Evolutionary conservation across 2,329 filamentous ascomycete species (phyloP).

Genomic region (Ophiostoma montium): DNA sequence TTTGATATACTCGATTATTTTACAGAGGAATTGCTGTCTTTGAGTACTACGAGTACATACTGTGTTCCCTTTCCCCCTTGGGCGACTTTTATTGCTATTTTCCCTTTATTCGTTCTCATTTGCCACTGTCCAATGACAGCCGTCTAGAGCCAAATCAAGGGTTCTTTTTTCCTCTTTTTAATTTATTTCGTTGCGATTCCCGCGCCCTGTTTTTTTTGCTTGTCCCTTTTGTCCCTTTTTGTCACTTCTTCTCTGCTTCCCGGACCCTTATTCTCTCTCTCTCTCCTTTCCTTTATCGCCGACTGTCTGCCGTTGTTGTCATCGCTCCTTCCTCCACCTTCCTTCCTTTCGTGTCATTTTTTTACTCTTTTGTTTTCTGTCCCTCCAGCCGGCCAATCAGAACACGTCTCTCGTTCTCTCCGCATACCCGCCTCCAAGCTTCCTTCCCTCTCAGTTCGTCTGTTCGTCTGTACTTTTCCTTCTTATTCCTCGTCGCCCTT

Average conservation of each 20-base stretch:
- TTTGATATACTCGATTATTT: neutral
- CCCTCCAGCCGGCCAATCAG: neutral
- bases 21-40: neutral
- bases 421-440: neutral
- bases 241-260: no score
- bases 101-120: neutral
- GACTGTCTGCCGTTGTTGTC: no score
- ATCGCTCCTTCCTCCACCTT: no score
- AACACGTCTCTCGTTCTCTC: neutral
- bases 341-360: no score
- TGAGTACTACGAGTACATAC: no score
- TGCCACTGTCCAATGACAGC: constrained; percentile 3
- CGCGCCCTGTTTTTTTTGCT: no score
- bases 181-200: neutral
- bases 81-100: neutral
- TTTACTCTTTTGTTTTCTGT: neutral
- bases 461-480: neutral
- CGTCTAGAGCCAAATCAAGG: neutral
- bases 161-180: neutral
- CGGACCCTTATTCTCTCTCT: no score
- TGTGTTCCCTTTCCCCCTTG: neutral
- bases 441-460: neutral
- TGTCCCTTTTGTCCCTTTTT: no score
- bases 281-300: no score
- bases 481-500: neutral